These are phyloP conservation scores for Apiotrichum sp. DNA, from an alignment of 1,284 basidiomycete genomes.

Conservation along the genomic window DNA sequence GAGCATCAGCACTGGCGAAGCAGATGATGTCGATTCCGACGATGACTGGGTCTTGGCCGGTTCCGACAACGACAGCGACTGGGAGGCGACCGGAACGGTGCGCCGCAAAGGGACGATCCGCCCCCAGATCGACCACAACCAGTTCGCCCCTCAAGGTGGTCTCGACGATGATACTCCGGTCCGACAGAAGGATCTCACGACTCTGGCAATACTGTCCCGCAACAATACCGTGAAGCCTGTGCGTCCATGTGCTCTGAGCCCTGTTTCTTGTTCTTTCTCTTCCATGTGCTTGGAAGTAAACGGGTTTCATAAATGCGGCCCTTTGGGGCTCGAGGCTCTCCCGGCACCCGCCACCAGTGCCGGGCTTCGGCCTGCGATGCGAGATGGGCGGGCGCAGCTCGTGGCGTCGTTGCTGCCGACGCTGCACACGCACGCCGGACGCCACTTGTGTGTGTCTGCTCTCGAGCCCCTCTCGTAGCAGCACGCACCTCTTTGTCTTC, in stretches of 20 bases:
- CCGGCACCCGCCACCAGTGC: too few species aligned
- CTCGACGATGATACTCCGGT: slow-evolving; percentile 10
- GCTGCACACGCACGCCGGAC: too few species aligned
- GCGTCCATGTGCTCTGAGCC: slow-evolving; percentile 1
- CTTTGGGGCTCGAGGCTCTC: too few species aligned
- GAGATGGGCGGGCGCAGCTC: too few species aligned
- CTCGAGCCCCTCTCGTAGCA: too few species aligned
- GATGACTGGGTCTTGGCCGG: background rate
- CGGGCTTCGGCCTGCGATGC: too few species aligned
- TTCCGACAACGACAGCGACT: slow-evolving; percentile 1
- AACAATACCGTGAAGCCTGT: slow-evolving; percentile 15
- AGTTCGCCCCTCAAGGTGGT: background rate
- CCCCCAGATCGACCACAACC: too few species aligned
- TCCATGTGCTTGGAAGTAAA: too few species aligned
- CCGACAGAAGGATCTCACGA: slow-evolving; percentile 26
- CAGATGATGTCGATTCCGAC: background rate
- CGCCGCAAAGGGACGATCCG: background rate
- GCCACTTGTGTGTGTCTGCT: too few species aligned
- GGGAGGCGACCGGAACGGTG: background rate
- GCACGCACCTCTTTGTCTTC: background rate
- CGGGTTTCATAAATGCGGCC: too few species aligned
- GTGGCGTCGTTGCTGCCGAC: too few species aligned
- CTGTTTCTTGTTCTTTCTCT: too few species aligned
- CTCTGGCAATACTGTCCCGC: slow-evolving; percentile 14
- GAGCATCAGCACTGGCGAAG: background rate